phyloP scores from a whole-genome alignment of 345 rosid genomes.

The Eutrema yunnanense region DNA sequence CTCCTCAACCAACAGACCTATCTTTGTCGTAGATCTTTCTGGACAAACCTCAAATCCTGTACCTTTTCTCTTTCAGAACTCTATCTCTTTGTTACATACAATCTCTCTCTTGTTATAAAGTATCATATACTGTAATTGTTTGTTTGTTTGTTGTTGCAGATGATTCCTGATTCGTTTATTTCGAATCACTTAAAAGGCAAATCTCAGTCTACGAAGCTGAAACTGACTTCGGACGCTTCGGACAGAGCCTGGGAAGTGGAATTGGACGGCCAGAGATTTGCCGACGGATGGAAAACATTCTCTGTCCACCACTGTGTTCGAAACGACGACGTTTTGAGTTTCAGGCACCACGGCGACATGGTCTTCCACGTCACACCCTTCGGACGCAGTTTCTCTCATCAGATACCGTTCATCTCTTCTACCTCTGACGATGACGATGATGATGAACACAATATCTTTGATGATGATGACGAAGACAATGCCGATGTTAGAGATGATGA shows the following conservation, averaged over 20 bases:
- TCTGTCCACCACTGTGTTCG: constrained; percentile 6
- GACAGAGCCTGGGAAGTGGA: constrained; percentile 22
- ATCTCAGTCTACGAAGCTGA: background rate
- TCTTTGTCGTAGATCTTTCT: constrained; percentile 9
- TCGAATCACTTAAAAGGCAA: background rate
- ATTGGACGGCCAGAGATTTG: constrained; percentile 7
- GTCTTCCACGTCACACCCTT: constrained; percentile 20
- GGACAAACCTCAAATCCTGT: constrained; percentile 23
- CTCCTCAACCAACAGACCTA: background rate
- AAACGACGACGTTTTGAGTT: constrained; percentile 19
- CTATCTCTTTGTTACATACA: background rate
- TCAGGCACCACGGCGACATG: constrained; percentile 15
- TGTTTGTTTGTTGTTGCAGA: background rate
- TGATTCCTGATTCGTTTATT: constrained; percentile 15
- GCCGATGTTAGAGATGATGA: background rate
- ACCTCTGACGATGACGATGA: constrained; percentile 3
- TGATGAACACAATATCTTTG: background rate
- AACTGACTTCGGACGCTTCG: constrained; percentile 15
- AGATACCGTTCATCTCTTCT: background rate
- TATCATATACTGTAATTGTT: background rate
- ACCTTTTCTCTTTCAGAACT: background rate
- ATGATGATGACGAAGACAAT: background rate
- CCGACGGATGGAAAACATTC: constrained; percentile 16
- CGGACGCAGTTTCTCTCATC: constrained; percentile 20
- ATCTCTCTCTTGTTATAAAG: background rate